Evolutionary conservation across 164 flowering plant genomes (phyloP).

Genomic region (Saururus chinensis): DNA sequence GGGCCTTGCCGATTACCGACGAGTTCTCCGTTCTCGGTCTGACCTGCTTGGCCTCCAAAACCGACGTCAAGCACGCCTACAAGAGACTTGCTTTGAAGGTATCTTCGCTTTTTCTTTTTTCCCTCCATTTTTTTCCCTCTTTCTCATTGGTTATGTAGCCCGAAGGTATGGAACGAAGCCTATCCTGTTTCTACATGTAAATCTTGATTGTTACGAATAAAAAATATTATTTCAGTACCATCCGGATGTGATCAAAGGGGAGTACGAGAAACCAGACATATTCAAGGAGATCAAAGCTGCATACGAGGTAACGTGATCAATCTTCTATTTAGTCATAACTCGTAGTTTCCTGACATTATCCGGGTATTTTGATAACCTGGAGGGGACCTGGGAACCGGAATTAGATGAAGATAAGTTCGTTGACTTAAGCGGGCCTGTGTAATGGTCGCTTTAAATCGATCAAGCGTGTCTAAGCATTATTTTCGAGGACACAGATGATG

Average conservation of each 20-base stretch:
- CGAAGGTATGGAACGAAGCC: not conserved
- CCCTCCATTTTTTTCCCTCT: too few relatives aligned
- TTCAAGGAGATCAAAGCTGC: slow-evolving; percentile 23
- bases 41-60: slow-evolving; percentile 20
- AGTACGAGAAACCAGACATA: slow-evolving; percentile 11
- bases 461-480: too few relatives aligned
- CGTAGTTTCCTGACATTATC: too few relatives aligned
- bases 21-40: slow-evolving; percentile 20
- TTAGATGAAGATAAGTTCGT: too few relatives aligned
- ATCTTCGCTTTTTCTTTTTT: not conserved
- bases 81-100: slow-evolving; percentile 28
- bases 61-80: slow-evolving; percentile 27
- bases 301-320: slow-evolving; percentile 13
- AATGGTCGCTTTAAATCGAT: too few relatives aligned
- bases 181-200: too few relatives aligned
- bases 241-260: slow-evolving; percentile 22
- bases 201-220: too few relatives aligned
- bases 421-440: too few relatives aligned
- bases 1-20: slow-evolving; percentile 10
- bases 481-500: too few relatives aligned
- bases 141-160: not conserved
- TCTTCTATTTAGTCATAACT: not conserved
- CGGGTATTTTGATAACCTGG: too few relatives aligned
- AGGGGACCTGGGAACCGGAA: too few relatives aligned
- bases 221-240: slow-evolving; percentile 14